Evolutionary conservation across 1,284 basidiomycete species (phyloP).

Genomic region (Puccinia novopanici): DNA sequence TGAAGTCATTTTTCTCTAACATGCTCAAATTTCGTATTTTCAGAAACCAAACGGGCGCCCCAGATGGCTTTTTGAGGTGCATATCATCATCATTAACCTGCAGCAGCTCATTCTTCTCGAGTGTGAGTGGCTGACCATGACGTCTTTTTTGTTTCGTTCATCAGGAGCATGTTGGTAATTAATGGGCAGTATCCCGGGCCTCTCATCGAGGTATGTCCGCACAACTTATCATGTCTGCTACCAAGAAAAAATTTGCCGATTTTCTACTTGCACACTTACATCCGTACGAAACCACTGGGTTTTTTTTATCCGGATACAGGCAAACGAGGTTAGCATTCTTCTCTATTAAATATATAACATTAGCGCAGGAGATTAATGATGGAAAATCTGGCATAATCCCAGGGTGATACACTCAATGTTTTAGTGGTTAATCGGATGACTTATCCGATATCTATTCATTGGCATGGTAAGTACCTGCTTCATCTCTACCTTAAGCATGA

Average conservation of each 20-base stretch:
- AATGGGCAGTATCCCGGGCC: conserved; percentile 64
- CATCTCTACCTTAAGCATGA: too few relatives aligned
- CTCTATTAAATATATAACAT: too few relatives aligned
- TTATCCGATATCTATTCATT: conserved; percentile 61
- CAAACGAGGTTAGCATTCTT: conserved; percentile 11
- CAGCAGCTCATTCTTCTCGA: too few relatives aligned
- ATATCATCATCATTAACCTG: not conserved
- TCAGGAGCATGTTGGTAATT: conserved; percentile 60
- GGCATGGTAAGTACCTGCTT: conserved; percentile 58
- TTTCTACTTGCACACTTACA: too few relatives aligned
- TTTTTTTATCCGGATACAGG: too few relatives aligned
- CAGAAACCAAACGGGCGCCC: not conserved
- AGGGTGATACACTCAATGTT: conserved; percentile 61
- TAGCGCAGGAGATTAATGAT: not conserved
- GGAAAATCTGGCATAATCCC: not conserved
- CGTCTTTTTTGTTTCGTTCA: too few relatives aligned
- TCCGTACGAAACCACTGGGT: too few relatives aligned
- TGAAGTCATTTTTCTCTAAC: not conserved
- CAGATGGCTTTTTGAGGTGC: not conserved
- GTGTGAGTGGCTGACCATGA: not conserved
- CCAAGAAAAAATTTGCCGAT: too few relatives aligned
- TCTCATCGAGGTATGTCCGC: conserved; percentile 62
- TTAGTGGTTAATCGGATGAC: conserved; percentile 62
- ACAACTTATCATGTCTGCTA: not conserved
- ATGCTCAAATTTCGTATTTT: too few relatives aligned